Conservation (phyloP, 2,329 filamentous ascomycete species). For the Xylariaceae sp. region DNA sequence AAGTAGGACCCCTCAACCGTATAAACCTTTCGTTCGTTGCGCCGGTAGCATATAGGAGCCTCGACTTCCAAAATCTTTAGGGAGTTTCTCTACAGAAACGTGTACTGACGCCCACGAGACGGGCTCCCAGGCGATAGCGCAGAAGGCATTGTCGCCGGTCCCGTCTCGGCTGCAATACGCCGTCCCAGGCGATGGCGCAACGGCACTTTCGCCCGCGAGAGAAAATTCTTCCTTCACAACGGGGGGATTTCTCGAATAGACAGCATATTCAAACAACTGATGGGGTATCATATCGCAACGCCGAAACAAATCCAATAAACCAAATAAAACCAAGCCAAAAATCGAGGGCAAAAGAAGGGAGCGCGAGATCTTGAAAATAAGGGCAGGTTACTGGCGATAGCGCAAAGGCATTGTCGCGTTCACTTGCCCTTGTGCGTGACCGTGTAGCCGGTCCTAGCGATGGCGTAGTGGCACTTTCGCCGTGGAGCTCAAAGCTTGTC, state of each 20-base stretch:
- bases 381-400: conserved; percentile 34
- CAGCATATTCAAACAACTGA: conserved; percentile 50
- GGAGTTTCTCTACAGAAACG: conserved; percentile 21
- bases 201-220: conserved; percentile 43
- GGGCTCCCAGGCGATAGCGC: conserved; percentile 46
- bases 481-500: conserved; percentile 25
- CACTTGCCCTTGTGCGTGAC: conserved; percentile 17
- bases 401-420: conserved; percentile 40
- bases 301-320: conserved; percentile 22
- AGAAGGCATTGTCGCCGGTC: conserved; percentile 49
- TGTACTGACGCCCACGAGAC: conserved; percentile 35
- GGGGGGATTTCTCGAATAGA: conserved; percentile 37
- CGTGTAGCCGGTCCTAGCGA: conserved; percentile 33
- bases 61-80: background rate
- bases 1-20: conserved; percentile 11
- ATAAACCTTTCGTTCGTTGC: background rate
- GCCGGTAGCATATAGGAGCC: conserved; percentile 2
- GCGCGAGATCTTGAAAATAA: conserved; percentile 22
- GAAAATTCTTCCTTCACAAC: conserved; percentile 11
- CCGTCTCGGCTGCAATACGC: conserved; percentile 43
- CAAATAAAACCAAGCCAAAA: background rate
- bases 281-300: conserved; percentile 50
- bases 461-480: conserved; percentile 40
- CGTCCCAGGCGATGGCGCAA: conserved; percentile 46
- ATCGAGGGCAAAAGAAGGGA: conserved; percentile 16